phyloP scores from a whole-genome alignment of 2,329 filamentous ascomycete genomes.

The Ascomycota sp. region DNA sequence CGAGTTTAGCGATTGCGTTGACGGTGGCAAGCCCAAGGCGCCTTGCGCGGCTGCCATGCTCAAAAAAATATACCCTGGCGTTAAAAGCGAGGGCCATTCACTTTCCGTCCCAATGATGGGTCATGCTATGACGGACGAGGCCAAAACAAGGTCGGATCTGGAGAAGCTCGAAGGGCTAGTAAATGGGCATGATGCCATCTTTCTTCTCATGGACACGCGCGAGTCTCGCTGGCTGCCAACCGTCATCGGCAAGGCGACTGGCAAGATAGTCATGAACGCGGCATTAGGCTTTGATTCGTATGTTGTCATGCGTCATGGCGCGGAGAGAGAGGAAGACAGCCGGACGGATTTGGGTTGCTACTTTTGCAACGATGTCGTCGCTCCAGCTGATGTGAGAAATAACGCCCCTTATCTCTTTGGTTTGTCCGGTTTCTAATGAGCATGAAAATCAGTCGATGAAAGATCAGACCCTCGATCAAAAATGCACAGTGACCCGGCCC shows the following conservation, averaged over 20 bases:
- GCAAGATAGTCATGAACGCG: constrained; percentile 92
- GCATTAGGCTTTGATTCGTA: constrained; percentile 92
- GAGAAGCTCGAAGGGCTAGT: constrained; percentile 56
- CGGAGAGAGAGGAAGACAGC: constrained; percentile 34
- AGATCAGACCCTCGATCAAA: constrained; percentile 88
- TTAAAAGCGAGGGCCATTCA: constrained; percentile 60
- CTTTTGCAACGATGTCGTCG: constrained; percentile 95
- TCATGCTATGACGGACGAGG: constrained; percentile 61
- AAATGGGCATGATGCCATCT: constrained; percentile 73
- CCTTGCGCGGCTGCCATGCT: constrained; percentile 60
- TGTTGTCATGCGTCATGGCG: constrained; percentile 89
- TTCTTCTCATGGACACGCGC: constrained; percentile 90
- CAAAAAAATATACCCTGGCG: constrained; percentile 73
- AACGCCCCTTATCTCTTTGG: neutral
- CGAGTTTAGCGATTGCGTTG: constrained; percentile 69
- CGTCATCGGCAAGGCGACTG: constrained; percentile 79
- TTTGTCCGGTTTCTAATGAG: neutral
- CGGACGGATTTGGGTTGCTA: constrained; percentile 71
- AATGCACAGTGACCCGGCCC: constrained; percentile 90
- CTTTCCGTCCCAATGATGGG: constrained; percentile 90
- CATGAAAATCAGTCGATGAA: constrained; percentile 52
- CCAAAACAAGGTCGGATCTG: constrained; percentile 51
- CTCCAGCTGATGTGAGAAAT: constrained; percentile 62
- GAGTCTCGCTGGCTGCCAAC: constrained; percentile 93
- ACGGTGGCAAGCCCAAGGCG: constrained; percentile 72